These are phyloP conservation scores for Agaricus bisporus DNA, from an alignment of 768 basidiomycete species.

Conservation along the genomic window DNA sequence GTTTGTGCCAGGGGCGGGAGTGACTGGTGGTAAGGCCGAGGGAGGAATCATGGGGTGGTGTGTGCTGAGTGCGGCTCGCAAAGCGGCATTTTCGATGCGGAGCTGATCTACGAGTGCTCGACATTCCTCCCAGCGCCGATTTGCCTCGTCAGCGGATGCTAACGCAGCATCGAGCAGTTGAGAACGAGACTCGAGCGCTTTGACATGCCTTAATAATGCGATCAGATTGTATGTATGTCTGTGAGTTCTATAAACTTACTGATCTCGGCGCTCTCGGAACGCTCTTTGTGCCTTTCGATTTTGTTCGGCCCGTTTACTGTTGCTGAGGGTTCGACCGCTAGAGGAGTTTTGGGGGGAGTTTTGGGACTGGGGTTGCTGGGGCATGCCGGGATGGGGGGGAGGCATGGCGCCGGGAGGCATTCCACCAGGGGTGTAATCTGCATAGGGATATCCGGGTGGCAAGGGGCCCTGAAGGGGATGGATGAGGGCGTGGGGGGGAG, in stretches of 20 bases:
- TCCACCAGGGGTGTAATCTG: conserved; percentile 52
- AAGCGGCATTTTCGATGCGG: conserved; percentile 74
- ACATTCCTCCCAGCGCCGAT: conserved; percentile 86
- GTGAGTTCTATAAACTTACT: conserved; percentile 42
- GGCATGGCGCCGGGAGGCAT: conserved; percentile 28
- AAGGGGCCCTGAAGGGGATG: conserved; percentile 38
- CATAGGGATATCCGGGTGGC: conserved; percentile 45
- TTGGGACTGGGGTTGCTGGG: conserved; percentile 22
- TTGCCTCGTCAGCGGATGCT: conserved; percentile 82
- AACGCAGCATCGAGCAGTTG: conserved; percentile 82
- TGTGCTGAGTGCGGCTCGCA: conserved; percentile 63
- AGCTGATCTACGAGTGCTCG: conserved; percentile 86
- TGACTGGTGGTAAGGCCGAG: conserved; percentile 10
- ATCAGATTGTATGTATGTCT: conserved; percentile 1
- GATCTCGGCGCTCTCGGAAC: conserved; percentile 85
- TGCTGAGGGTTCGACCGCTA: conserved; percentile 57
- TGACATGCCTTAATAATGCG: conserved; percentile 59
- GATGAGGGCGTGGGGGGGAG: conserved; percentile 49
- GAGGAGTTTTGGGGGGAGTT: conserved; percentile 19
- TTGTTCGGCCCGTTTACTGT: conserved; percentile 87
- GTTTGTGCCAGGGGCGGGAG: conserved; percentile 3
- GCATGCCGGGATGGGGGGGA: conserved; percentile 21
- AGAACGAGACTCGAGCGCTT: conserved; percentile 80
- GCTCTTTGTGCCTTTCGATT: conserved; percentile 93
- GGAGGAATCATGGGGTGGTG: conserved; percentile 33